phyloP scores from a whole-genome alignment of 2,329 filamentous ascomycete species.

The Endothia cerciana region DNA sequence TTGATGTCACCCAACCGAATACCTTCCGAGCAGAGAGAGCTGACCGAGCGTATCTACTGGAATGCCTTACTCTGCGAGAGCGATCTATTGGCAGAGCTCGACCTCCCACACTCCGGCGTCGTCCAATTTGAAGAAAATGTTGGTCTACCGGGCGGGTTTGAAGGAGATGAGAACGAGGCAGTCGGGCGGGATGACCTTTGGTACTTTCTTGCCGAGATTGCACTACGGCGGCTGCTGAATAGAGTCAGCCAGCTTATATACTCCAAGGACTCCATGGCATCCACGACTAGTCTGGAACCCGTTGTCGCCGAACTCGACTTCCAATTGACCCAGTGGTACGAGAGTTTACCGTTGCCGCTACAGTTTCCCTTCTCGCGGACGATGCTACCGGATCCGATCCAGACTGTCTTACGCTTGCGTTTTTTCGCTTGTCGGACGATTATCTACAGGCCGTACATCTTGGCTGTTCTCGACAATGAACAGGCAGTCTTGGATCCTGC shows the following conservation, averaged over 20 bases:
- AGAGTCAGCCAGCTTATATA: constrained; percentile 81
- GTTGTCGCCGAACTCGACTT: constrained; percentile 81
- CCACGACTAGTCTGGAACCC: constrained; percentile 74
- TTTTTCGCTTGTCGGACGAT: constrained; percentile 88
- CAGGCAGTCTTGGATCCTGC: constrained; percentile 70
- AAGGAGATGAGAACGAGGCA: constrained; percentile 66
- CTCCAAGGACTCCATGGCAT: constrained; percentile 71
- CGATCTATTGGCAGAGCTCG: constrained; percentile 77
- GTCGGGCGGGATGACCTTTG: constrained; percentile 78
- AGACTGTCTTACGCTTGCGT: constrained; percentile 76
- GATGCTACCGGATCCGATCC: constrained; percentile 72
- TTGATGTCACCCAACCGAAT: constrained; percentile 75
- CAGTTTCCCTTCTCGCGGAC: constrained; percentile 76
- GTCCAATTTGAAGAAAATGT: constrained; percentile 82
- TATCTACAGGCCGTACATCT: constrained; percentile 82
- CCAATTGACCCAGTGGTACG: constrained; percentile 84
- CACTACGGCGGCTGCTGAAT: constrained; percentile 75
- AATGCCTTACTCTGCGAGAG: constrained; percentile 81
- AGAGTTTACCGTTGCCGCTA: constrained; percentile 72
- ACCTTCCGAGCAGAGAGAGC: constrained; percentile 69
- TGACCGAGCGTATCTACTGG: constrained; percentile 82
- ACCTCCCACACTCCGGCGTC: constrained; percentile 81
- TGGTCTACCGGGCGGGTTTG: constrained; percentile 77
- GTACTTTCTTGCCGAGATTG: constrained; percentile 87
- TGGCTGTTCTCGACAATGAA: constrained; percentile 79